A percentile compares a stretch with the other conserved stretches of the same genome.
Conservation (phyloP, 768 basidiomycete species). For the Tubosaeta sp. region DNA sequence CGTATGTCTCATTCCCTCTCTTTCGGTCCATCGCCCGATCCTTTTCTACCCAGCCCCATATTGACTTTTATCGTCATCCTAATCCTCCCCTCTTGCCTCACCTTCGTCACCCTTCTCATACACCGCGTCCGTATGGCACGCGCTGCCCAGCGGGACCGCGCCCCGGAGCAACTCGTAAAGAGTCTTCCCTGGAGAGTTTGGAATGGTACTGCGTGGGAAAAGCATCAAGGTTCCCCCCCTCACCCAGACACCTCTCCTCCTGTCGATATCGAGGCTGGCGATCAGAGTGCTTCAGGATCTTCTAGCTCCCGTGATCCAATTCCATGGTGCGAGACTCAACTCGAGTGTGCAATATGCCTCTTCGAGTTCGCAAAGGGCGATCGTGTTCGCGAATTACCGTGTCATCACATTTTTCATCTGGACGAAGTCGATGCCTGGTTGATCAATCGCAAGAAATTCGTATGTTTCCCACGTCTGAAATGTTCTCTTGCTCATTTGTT, state of each 20-base stretch:
- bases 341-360: constrained; percentile 93
- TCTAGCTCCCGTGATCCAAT: constrained; percentile 35
- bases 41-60: constrained; percentile 53
- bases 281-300: constrained; percentile 18
- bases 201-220: constrained; percentile 78
- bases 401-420: constrained; percentile 93
- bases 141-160: constrained; percentile 78
- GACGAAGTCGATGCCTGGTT: constrained; percentile 92
- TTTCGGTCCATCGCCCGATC: constrained; percentile 2
- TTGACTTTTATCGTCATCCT: constrained; percentile 85
- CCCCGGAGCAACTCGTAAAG: constrained; percentile 76
- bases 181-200: constrained; percentile 79
- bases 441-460: constrained; percentile 87
- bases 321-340: constrained; percentile 76
- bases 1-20: constrained; percentile 42
- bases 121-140: constrained; percentile 84
- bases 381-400: constrained; percentile 86
- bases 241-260: constrained; percentile 27
- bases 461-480: constrained; percentile 37
- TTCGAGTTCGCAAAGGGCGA: constrained; percentile 85
- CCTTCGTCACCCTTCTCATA: constrained; percentile 83
- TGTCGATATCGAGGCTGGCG: constrained; percentile 38
- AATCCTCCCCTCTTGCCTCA: constrained; percentile 84
- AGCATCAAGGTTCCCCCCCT: constrained; percentile 45
- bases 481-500: constrained; percentile 1